Percentiles rank a stretch among this genome's conserved stretches.
phyloP scores from a whole-genome alignment of 1,139 yeast genomes.

The Tardiomyces depauwii region DNA sequence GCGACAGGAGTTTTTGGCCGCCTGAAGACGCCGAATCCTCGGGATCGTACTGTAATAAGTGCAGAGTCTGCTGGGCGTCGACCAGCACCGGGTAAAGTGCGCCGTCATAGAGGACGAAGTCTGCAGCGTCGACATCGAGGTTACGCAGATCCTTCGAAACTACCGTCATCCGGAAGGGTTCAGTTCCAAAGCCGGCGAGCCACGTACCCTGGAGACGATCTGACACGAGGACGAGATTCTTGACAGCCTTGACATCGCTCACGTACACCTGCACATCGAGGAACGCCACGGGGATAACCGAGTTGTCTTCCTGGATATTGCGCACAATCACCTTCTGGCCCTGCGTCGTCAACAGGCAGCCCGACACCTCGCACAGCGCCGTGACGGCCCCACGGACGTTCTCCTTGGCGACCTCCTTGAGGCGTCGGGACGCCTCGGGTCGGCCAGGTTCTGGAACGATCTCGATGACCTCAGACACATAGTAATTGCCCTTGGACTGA shows the following conservation, averaged over 20 bases:
- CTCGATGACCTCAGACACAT: conserved; percentile 63
- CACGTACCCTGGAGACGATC: conserved; percentile 75
- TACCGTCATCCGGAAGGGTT: conserved; percentile 77
- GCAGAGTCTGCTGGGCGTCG: conserved; percentile 60
- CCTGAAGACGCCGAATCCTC: conserved; percentile 76
- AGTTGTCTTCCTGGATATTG: conserved; percentile 71
- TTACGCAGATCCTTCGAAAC: conserved; percentile 65
- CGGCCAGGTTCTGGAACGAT: conserved; percentile 85
- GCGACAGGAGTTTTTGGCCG: conserved; percentile 65
- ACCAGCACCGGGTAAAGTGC: conserved; percentile 58
- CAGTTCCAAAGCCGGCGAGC: conserved; percentile 82
- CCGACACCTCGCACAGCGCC: conserved; percentile 68
- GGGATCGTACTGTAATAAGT: conserved; percentile 79
- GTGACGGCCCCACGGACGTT: conserved; percentile 80
- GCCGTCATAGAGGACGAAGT: conserved; percentile 61
- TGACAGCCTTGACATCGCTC: conserved; percentile 70
- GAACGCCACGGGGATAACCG: conserved; percentile 87
- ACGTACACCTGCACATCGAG: conserved; percentile 74
- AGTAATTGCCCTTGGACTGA: conserved; percentile 70
- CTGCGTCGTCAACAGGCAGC: conserved; percentile 74
- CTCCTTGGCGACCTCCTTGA: conserved; percentile 68
- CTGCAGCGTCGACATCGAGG: conserved; percentile 51
- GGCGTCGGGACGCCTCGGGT: conserved; percentile 73
- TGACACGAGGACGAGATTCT: conserved; percentile 66
- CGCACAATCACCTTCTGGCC: conserved; percentile 76